Evolutionary conservation across 768 basidiomycete species (phyloP).

Genomic region (Dendrothele bispora): DNA sequence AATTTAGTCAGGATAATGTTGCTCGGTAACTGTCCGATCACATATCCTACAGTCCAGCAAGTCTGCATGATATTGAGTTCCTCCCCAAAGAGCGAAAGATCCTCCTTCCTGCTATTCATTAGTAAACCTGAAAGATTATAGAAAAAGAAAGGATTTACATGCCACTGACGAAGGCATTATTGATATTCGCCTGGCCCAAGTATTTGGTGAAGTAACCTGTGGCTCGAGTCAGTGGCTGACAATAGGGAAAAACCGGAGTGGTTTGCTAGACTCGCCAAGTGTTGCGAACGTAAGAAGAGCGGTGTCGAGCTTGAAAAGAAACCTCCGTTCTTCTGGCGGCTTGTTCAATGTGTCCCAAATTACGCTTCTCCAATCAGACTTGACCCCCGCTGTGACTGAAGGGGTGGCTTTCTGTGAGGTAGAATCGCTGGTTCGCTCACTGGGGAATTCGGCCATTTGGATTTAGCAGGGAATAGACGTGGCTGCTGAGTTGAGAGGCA

Average conservation of each 20-base stretch:
- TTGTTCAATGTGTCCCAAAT: constrained; percentile 43
- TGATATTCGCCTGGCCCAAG: constrained; percentile 38
- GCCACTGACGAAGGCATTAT: constrained; percentile 41
- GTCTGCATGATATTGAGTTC: constrained; percentile 38
- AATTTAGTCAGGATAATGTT: constrained; percentile 29
- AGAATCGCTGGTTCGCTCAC: no score
- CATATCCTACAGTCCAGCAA: constrained; percentile 39
- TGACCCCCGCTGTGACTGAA: no score
- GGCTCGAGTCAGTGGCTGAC: constrained; percentile 1
- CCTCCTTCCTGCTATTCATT: not conserved
- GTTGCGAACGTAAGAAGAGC: constrained; percentile 36
- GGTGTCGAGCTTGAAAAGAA: constrained; percentile 32
- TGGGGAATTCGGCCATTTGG: no score
- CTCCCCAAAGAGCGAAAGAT: no score
- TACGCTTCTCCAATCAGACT: no score
- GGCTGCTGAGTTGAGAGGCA: no score
- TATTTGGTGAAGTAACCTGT: constrained; percentile 19
- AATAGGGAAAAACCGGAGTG: constrained; percentile 8
- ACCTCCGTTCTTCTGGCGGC: constrained; percentile 32
- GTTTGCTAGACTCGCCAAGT: constrained; percentile 38
- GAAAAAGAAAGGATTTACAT: constrained; percentile 24
- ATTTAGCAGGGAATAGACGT: no score
- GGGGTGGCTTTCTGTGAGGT: no score
- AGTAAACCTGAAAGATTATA: not conserved
- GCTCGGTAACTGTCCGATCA: constrained; percentile 36